A percentile compares a stretch with the other conserved stretches of the same genome.
Conservation (phyloP, 768 basidiomycete genomes). For the Pluteus cervinus region DNA sequence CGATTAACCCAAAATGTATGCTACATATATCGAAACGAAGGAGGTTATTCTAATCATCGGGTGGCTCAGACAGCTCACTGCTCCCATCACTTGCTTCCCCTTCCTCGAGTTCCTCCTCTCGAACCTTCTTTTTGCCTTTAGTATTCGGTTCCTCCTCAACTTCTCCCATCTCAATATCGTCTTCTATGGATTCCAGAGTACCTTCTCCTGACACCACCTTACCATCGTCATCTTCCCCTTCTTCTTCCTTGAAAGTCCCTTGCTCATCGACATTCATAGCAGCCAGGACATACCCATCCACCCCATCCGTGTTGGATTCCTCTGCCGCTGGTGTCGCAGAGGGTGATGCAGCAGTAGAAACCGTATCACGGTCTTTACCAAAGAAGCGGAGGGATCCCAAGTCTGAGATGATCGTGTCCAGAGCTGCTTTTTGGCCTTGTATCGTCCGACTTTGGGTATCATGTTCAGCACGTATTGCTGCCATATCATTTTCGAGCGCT, state of each 20-base stretch:
- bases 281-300: conserved; percentile 14
- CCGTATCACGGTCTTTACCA: conserved; percentile 58
- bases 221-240: conserved; percentile 35
- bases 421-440: conserved; percentile 58
- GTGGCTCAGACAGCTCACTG: conserved; percentile 72
- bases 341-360: conserved; percentile 37
- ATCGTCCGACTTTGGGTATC: conserved; percentile 66
- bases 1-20: conserved; percentile 13
- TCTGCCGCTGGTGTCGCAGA: conserved; percentile 46
- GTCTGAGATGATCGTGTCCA: conserved; percentile 61
- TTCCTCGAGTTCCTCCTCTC: conserved; percentile 74
- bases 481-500: conserved; percentile 72
- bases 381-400: conserved; percentile 56
- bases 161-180: conserved; percentile 92
- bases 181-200: conserved; percentile 19
- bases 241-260: conserved; percentile 29
- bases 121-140: conserved; percentile 46
- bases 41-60: conserved; percentile 39
- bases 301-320: conserved; percentile 8
- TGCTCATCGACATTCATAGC: conserved; percentile 22
- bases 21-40: conserved; percentile 13
- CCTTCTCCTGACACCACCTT: conserved; percentile 8
- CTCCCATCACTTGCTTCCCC: conserved; percentile 82
- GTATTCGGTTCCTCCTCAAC: conserved; percentile 64
- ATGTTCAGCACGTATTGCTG: conserved; percentile 67